Evolutionary conservation across 2,329 filamentous ascomycete genomes (phyloP).

Genomic region (Elsinoe arachidis): DNA sequence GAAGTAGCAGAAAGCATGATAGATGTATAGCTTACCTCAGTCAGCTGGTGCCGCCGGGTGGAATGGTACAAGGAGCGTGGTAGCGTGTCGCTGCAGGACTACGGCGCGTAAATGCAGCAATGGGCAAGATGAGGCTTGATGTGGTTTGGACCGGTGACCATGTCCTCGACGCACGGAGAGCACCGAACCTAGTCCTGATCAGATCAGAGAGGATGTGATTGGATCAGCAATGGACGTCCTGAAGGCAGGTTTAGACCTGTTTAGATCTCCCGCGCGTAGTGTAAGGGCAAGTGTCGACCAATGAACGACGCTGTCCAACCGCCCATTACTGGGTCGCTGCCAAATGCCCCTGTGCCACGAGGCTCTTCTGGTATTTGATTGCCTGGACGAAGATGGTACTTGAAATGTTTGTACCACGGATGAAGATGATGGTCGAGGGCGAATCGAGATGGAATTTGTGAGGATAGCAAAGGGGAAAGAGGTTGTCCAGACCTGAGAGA

Average conservation of each 20-base stretch:
- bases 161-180: neutral
- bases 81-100: conserved; percentile 10
- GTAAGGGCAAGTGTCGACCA: neutral
- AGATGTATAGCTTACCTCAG: conserved; percentile 11
- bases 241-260: neutral
- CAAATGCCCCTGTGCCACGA: neutral
- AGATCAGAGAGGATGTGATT: neutral
- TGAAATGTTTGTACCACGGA: conserved; percentile 4
- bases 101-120: conserved; percentile 11
- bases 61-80: neutral
- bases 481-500: neutral
- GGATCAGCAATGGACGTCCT: neutral
- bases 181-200: neutral
- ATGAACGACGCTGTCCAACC: neutral
- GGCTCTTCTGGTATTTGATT: conserved; percentile 6
- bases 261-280: conserved; percentile 2
- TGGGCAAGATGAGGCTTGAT: conserved; percentile 3
- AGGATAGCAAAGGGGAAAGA: neutral
- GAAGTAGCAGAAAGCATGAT: conserved; percentile 7
- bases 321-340: neutral
- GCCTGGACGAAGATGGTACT: neutral
- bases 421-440: neutral
- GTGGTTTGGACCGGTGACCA: conserved; percentile 5
- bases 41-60: conserved; percentile 5
- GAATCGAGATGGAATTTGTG: conserved; percentile 1